Base-by-base conservation (phyloP, 257 asterid species). In the Nicotiana tabacum region DNA sequence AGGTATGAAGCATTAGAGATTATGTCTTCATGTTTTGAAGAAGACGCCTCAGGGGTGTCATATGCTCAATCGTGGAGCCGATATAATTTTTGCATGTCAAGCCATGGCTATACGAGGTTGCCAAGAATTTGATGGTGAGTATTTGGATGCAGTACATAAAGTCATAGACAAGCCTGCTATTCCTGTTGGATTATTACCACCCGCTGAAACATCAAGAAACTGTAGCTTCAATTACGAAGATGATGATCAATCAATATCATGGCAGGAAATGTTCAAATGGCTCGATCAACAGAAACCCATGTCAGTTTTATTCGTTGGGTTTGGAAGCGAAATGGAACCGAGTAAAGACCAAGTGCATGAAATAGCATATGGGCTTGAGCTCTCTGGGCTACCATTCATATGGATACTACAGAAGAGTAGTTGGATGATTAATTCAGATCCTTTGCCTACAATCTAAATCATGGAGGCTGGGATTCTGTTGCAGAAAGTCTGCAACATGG, bases 381-480 rank as follows among this genome's bases (percentile, higher is more conserved):
- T 82, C 4, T 84, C 87, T 0, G 86, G 84, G 16, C 18, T 82
- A 2, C 83, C 85, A 1, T 88, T 82, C 64, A 9, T 88, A 16
- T 84, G 77, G 86, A 83, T 80, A 21, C 55, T 77, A 2, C 65
- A 83, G 30, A 86, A 80, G 11, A 35, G 5, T 43, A 46, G 0
- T 33, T 27, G 6, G 30, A 24, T 12, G 84, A 82, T 37, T 37
- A 9, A 5, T 4, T 37, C 46, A 0, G 77, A 66, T 0, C 43
- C 21, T 29, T 9, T 85, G 24, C 64, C 85, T 0, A 37, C 46
- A 0, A 80, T 0, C 60, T 89, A 60, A 86, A 83, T 58, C 89
- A 86, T n/a, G 86, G 82, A 37, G 90, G 90, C 27, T 89, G 89
- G 90, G 86, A 83, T 16, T 87, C 90, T 2, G 80, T 82, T 2